phyloP scores from a whole-genome alignment of 331 rosid species.

The Malus hybrid region DNA sequence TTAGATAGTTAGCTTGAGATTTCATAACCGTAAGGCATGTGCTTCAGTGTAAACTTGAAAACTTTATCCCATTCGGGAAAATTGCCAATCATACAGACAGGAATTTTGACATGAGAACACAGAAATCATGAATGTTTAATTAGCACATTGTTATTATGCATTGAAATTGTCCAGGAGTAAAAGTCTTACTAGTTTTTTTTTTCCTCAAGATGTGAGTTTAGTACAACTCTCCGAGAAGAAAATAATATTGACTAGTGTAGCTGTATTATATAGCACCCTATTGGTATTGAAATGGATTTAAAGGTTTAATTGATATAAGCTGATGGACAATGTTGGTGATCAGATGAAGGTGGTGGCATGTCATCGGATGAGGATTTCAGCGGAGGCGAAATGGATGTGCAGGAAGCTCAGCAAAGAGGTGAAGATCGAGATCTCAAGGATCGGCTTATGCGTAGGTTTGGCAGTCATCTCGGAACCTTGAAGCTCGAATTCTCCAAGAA shows the following conservation, averaged over 20 bases:
- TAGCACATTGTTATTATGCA: too few species aligned
- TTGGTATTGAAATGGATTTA: too few species aligned
- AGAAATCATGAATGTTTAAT: neutral
- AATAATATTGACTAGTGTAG: too few species aligned
- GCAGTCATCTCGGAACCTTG: slow-evolving; percentile 66
- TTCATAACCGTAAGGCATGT: neutral
- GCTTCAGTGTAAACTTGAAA: neutral
- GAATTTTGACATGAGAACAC: neutral
- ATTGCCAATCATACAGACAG: neutral
- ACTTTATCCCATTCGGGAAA: too few species aligned
- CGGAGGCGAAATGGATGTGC: slow-evolving; percentile 56
- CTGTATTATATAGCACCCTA: neutral
- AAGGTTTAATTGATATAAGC: too few species aligned
- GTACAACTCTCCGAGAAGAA: too few species aligned
- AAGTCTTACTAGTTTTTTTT: too few species aligned
- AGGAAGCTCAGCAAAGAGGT: slow-evolving; percentile 38
- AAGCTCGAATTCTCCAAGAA: slow-evolving; percentile 81
- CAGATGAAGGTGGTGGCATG: slow-evolving; percentile 60
- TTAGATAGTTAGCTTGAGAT: too few species aligned
- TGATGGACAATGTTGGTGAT: neutral
- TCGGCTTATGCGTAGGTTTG: slow-evolving; percentile 68
- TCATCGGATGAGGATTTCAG: slow-evolving; percentile 76
- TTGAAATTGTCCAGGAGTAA: too few species aligned
- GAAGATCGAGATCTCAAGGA: slow-evolving; percentile 82
- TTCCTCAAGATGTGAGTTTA: too few species aligned